These are phyloP conservation scores for Penicillium sp. DNA, from an alignment of 2,329 filamentous ascomycete genomes.

Conservation along the genomic window DNA sequence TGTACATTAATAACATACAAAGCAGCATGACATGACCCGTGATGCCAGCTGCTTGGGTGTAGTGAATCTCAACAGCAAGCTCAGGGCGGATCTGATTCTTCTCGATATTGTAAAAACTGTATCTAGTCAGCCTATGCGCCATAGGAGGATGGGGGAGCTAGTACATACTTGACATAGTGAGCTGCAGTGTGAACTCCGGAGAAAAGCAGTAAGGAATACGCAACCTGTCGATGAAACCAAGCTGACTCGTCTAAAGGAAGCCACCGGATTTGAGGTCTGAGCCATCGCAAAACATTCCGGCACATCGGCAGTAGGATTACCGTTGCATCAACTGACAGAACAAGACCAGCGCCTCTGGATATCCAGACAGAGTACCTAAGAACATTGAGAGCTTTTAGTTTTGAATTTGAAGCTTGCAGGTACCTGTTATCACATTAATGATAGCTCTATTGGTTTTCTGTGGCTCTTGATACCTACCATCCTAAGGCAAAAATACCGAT, in stretches of 20 bases:
- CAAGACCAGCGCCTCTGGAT: constrained; percentile 88
- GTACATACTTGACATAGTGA: constrained; percentile 89
- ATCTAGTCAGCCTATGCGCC: constrained; percentile 27
- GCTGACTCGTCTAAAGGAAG: constrained; percentile 93
- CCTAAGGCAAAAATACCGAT: constrained; percentile 78
- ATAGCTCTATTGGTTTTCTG: background rate
- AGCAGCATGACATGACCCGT: constrained; percentile 97
- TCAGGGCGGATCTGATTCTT: constrained; percentile 77
- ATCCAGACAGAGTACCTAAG: constrained; percentile 93
- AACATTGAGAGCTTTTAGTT: constrained; percentile 76
- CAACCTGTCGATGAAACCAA: constrained; percentile 95
- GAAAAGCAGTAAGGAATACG: constrained; percentile 86
- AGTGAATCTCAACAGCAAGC: constrained; percentile 87
- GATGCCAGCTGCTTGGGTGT: constrained; percentile 83
- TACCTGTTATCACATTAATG: constrained; percentile 61
- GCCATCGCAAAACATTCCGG: constrained; percentile 79
- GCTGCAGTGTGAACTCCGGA: constrained; percentile 74
- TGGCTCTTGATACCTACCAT: constrained; percentile 66
- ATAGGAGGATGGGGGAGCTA: background rate
- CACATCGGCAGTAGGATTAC: constrained; percentile 94
- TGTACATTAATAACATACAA: constrained; percentile 99
- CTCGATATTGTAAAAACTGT: constrained; percentile 93
- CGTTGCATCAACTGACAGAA: constrained; percentile 80
- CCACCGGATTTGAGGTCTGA: constrained; percentile 86
- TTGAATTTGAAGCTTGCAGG: constrained; percentile 71